Evolutionary conservation across 2,329 filamentous ascomycete species (phyloP), one percentile per base, ranked within the genome.

Genomic region (Monosporascus cannonballus): DNA sequence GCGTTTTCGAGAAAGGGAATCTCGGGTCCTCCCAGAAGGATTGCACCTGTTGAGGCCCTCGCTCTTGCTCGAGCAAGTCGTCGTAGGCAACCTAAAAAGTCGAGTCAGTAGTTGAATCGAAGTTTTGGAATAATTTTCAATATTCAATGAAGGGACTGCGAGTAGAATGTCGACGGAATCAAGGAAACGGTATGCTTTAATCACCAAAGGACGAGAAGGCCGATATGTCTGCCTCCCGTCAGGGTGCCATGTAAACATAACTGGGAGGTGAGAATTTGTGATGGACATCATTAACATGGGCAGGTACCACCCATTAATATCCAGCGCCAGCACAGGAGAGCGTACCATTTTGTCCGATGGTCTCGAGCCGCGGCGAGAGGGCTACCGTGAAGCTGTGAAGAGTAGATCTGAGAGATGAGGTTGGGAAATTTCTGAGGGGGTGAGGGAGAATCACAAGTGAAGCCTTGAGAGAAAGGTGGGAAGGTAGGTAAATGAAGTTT

Each of bases 1-100:
- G 49, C 6, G 55, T 51, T 3, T 56, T 50, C 11, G 49, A 36
- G 41, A 49, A 42, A 22, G 24, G 1, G n/a, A 56, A 56, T 38
- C 48, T 45, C 50, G 51, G 60, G 20, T 48, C 47, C 42, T 56
- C 56, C n/a, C 47, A 49, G 49, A 60, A 68, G 34, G 52, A 48
- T 5, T 60, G 44, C 6, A 64, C 22, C 30, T 65, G 63, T 11
- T 50, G 48, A 42, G 37, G 51, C 1, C 65, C 64, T 41, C 63
- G 61, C 30, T 58, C 58, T 36, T 63, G 54, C 34, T 58, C 49
- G 8, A 62, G 54, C 6, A 67, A 9, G 34, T 69, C 60, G 48
- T 68, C 62, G 50, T 65, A 65, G 4, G 62, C 50, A 36, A 66
- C 55, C 68, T 70, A 24, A 27, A 9, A 49, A 14, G n/a, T 30